Conservation (phyloP, 1,284 basidiomycete species). For the Leccinum idahoense region DNA sequence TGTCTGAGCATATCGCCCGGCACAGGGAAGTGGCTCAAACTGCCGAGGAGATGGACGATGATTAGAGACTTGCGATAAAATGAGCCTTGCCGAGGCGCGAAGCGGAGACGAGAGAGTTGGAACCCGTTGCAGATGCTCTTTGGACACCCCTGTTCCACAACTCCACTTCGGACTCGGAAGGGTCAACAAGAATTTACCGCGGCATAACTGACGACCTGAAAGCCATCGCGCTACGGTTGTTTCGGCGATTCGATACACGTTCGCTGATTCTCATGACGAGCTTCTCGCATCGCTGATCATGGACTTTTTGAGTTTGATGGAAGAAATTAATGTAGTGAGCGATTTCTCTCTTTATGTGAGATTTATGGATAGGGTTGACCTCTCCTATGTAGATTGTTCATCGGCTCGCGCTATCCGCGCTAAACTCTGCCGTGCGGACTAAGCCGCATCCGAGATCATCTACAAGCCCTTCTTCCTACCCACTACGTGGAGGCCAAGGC, state of each 20-base stretch:
- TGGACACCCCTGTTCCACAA: conserved; percentile 90
- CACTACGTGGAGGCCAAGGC: conserved; percentile 84
- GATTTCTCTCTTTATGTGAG: background rate
- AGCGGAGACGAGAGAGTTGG: conserved; percentile 53
- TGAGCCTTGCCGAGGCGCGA: conserved; percentile 53
- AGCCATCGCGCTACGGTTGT: conserved; percentile 89
- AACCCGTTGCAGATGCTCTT: conserved; percentile 78
- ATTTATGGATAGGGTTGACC: conserved; percentile 2
- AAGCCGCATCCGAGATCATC: conserved; percentile 87
- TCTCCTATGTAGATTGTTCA: conserved; percentile 65
- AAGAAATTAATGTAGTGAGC: conserved; percentile 78
- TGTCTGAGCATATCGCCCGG: conserved; percentile 13
- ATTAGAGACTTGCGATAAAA: conserved; percentile 49
- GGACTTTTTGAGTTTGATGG: conserved; percentile 87
- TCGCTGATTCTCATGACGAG: conserved; percentile 55
- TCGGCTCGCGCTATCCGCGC: conserved; percentile 77
- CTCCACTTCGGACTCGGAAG: conserved; percentile 74
- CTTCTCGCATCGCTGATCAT: conserved; percentile 79
- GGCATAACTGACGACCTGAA: conserved; percentile 89
- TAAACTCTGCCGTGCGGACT: conserved; percentile 93
- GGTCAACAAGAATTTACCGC: conserved; percentile 92
- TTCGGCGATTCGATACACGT: conserved; percentile 92
- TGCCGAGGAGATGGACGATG: conserved; percentile 43
- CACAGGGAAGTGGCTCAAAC: background rate
- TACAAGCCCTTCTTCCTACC: conserved; percentile 71